Base-by-base conservation (phyloP, 2,329 filamentous ascomycete genomes). In the Fusarium gaditjirri region DNA sequence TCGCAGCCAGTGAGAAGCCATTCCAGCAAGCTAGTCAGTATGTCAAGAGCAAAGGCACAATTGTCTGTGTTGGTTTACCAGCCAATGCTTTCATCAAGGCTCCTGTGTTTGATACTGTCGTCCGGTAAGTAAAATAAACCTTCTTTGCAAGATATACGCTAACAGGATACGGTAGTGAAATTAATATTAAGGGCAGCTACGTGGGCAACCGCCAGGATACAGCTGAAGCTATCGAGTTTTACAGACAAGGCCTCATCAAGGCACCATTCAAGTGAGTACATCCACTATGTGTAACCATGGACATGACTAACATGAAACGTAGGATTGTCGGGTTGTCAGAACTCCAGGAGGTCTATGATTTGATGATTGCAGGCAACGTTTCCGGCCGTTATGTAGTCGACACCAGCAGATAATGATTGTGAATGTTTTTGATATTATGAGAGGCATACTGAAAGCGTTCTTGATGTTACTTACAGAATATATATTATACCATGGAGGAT, bases 21-120 rank as follows among this genome's bases (percentile, higher is more conserved):
- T 97, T 97, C 90, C 94, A 97, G 83, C 93, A 97, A 84, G 94
- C 94, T 25, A 90, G 92, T 58, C 91, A 89, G 82, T 97, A 97
- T 81, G 91, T 97, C 66, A 92, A 94, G 65, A 89, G 93, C 61
- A 90, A 91, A 62, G 94, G 94, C 59, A 88, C 89, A 19, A 92
- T 97, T 76, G 88, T 97, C 62, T 94, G 93, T 81, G 95, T 97
- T 77, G 94, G 94, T 76, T 85, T 97, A 14, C 94, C 94, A 3
- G 92, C 93, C n/a, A 87, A 90, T 74, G 94, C 94, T 1, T 93
- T 88, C 83, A 87, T 97, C 68, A 89, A 89, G 76, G 94, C 94
- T 2, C 92, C 93, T 21, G 94, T 97, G 38, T 97, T 97, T 79
- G 91, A 94, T 78, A 93, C 92, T 4, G 94, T 97, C 63, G 88